A percentile compares a stretch with the other conserved stretches of the same genome.
Evolutionary conservation across 768 basidiomycete species (phyloP).

Genomic region (Rhodotorula toruloides): DNA sequence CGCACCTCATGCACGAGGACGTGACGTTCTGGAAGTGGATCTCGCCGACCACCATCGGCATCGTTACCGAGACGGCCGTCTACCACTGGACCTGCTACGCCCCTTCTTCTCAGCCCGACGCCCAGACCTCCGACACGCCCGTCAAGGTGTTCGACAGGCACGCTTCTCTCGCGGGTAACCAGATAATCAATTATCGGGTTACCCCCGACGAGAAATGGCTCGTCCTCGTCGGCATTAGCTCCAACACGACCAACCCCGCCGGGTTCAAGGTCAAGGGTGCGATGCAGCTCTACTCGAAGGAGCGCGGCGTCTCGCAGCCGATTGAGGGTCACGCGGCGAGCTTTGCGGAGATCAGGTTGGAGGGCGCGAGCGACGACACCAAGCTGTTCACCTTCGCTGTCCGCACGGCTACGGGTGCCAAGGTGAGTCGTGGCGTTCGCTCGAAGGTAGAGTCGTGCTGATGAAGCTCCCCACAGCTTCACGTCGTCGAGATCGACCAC

Average conservation of each 20-base stretch:
- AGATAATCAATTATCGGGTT: conserved; percentile 97
- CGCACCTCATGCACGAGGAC: conserved; percentile 87
- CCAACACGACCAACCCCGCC: conserved; percentile 82
- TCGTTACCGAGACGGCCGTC: conserved; percentile 90
- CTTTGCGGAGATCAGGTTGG: conserved; percentile 84
- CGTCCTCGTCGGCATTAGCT: conserved; percentile 89
- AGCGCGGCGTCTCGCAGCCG: conserved; percentile 88
- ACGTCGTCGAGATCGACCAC: conserved; percentile 97
- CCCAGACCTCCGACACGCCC: conserved; percentile 58
- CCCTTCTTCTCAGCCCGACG: conserved; percentile 15
- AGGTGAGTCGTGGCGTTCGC: conserved; percentile 56
- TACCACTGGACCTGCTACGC: conserved; percentile 56
- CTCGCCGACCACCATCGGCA: conserved; percentile 78
- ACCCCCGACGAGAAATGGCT: conserved; percentile 95
- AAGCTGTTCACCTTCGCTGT: conserved; percentile 95
- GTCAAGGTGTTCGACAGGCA: conserved; percentile 97
- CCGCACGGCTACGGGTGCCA: conserved; percentile 92
- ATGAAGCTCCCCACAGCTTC: conserved; percentile 58
- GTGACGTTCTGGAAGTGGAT: conserved; percentile 96
- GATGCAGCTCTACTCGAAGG: conserved; percentile 93
- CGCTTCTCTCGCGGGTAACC: conserved; percentile 82
- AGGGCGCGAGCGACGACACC: conserved; percentile 74
- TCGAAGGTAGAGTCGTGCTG: conserved; percentile 10
- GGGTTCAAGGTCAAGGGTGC: conserved; percentile 98
- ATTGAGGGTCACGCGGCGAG: conserved; percentile 98